Conservation (phyloP, 352 stramenopile species). For the Phytophthora sojae region DNA sequence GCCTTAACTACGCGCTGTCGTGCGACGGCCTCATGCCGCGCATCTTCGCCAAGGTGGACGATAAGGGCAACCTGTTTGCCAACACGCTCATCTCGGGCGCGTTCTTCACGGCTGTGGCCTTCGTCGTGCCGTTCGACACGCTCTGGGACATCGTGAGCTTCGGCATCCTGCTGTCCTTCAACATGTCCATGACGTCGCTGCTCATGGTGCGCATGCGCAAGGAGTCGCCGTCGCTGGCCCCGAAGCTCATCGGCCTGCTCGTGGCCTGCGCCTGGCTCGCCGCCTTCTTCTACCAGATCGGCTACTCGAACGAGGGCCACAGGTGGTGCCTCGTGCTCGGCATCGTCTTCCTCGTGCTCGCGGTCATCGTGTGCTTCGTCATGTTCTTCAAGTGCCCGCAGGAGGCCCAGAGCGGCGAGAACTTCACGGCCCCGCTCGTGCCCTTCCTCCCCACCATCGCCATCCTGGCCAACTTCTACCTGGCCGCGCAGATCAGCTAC, state of each 20-base stretch:
- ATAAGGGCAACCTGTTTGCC: slow-evolving; percentile 82
- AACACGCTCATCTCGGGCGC: slow-evolving; percentile 74
- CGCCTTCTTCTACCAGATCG: slow-evolving; percentile 77
- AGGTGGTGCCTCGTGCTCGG: slow-evolving; percentile 42
- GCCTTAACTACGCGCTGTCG: slow-evolving; percentile 93
- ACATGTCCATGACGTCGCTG: slow-evolving; percentile 80
- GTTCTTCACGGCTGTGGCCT: slow-evolving; percentile 73
- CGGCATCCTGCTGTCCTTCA: slow-evolving; percentile 89
- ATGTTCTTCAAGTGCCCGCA: slow-evolving; percentile 72
- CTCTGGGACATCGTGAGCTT: slow-evolving; percentile 93
- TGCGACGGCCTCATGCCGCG: slow-evolving; percentile 93
- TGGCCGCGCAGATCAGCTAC: slow-evolving; percentile 67
- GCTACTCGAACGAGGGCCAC: slow-evolving; percentile 42
- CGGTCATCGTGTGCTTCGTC: slow-evolving; percentile 36
- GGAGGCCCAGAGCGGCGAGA: slow-evolving; percentile 54
- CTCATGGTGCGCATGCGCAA: slow-evolving; percentile 76
- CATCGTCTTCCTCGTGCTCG: slow-evolving; percentile 63
- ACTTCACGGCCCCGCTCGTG: slow-evolving; percentile 73
- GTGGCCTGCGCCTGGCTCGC: slow-evolving; percentile 49
- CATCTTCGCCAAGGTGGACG: slow-evolving; percentile 90
- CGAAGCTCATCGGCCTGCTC: slow-evolving; percentile 52
- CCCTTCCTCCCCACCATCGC: slow-evolving; percentile 64
- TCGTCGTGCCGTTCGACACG: slow-evolving; percentile 79
- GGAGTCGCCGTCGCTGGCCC: slow-evolving; percentile 50
- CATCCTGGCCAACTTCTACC: slow-evolving; percentile 74